phyloP scores from a whole-genome alignment of 1,284 basidiomycete genomes.

The Tilletia caries region DNA sequence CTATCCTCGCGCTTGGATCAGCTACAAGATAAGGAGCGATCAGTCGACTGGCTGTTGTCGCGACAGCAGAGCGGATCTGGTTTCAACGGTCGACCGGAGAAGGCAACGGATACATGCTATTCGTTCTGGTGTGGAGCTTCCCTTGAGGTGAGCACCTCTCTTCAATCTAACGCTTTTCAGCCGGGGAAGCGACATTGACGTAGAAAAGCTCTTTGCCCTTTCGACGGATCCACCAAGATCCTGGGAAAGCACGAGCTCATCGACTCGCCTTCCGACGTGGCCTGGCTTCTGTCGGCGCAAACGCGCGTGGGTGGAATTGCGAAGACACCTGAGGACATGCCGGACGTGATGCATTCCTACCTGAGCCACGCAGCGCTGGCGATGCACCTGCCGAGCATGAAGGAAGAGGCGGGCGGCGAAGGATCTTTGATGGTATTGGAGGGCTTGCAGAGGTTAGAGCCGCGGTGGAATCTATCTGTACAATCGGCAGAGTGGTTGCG shows the following conservation, averaged over 20 bases:
- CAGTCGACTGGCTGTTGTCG: constrained; percentile 20
- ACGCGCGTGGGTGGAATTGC: constrained; percentile 42
- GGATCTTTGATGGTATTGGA: neutral
- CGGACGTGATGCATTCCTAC: constrained; percentile 50
- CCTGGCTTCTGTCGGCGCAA: constrained; percentile 40
- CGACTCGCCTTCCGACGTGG: constrained; percentile 28
- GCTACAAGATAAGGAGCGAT: neutral
- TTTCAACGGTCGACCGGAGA: constrained; percentile 37
- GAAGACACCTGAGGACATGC: constrained; percentile 40
- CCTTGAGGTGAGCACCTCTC: constrained; percentile 17
- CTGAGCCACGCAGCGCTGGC: constrained; percentile 40
- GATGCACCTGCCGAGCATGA: constrained; percentile 26
- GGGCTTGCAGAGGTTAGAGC: neutral
- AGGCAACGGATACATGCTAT: constrained; percentile 46
- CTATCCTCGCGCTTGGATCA: constrained; percentile 54
- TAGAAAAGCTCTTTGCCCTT: neutral
- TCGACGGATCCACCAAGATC: constrained; percentile 23
- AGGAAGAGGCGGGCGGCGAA: neutral
- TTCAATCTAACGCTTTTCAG: neutral
- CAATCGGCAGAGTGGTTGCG: neutral
- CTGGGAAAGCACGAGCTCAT: constrained; percentile 31
- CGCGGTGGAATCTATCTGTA: neutral
- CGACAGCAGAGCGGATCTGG: constrained; percentile 25
- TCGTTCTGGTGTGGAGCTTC: constrained; percentile 51
- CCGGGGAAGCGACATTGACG: no score